Percentiles rank a stretch among this genome's conserved stretches.
phyloP scores from a whole-genome alignment of 306 rosid genomes.

The barrel medic (Medicago truncatula) region MtrunA17r5.0-ANR NC_053044.1:8577001-8577500 shows the following conservation, averaged over 20 bases:
- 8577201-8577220: slow-evolving; percentile 78
- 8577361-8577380: slow-evolving; percentile 50
- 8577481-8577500: slow-evolving; percentile 55
- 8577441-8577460: slow-evolving; percentile 54
- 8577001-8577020: slow-evolving; percentile 3
- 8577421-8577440: slow-evolving; percentile 69
- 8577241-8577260: slow-evolving; percentile 78
- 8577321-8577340: slow-evolving; percentile 83
- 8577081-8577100: slow-evolving; percentile 56
- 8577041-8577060: slow-evolving; percentile 55
- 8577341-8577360: slow-evolving; percentile 69
- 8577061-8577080: slow-evolving; percentile 53
- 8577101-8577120: slow-evolving; percentile 72
- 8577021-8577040: slow-evolving; percentile 13
- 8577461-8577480: slow-evolving; percentile 55
- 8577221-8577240: slow-evolving; percentile 80
- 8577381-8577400: slow-evolving; percentile 50
- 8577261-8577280: slow-evolving; percentile 71
- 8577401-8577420: slow-evolving; percentile 52
- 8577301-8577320: slow-evolving; percentile 64
- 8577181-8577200: slow-evolving; percentile 89
- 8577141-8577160: slow-evolving; percentile 93
- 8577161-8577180: slow-evolving; percentile 94
- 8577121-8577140: slow-evolving; percentile 84
- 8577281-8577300: slow-evolving; percentile 53